These are phyloP conservation scores for Geosmithia flava DNA, from an alignment of 2,329 filamentous ascomycete genomes.

Conservation along the genomic window DNA sequence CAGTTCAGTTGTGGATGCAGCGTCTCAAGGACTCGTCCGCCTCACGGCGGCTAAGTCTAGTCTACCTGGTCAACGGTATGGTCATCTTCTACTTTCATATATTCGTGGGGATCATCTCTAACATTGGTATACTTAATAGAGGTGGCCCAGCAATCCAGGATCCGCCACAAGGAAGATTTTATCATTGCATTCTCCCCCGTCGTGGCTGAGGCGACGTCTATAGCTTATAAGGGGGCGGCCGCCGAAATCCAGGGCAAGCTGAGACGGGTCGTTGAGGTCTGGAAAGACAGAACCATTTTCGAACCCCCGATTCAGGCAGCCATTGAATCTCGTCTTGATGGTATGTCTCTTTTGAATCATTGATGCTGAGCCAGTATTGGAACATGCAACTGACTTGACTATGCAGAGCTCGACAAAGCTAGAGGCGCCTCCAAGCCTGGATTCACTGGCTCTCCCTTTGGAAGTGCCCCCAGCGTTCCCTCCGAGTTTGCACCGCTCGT, in stretches of 20 bases:
- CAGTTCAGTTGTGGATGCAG: conserved; percentile 84
- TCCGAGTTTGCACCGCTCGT: conserved; percentile 68
- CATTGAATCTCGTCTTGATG: conserved; percentile 68
- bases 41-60: conserved; percentile 74
- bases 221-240: conserved; percentile 83
- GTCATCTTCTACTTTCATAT: background rate
- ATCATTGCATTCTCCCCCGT: conserved; percentile 82
- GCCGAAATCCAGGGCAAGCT: conserved; percentile 81
- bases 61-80: conserved; percentile 91
- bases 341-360: conserved; percentile 31
- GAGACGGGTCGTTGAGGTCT: conserved; percentile 83
- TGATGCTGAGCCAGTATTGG: conserved; percentile 5
- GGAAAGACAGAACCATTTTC: conserved; percentile 80
- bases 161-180: conserved; percentile 85
- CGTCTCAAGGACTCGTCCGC: conserved; percentile 78
- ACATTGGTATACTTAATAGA: conserved; percentile 36
- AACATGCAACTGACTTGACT: conserved; percentile 6
- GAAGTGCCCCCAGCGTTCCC: conserved; percentile 54
- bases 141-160: conserved; percentile 92
- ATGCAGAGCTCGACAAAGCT: conserved; percentile 48
- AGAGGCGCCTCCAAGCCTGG: conserved; percentile 38
- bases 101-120: background rate
- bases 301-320: conserved; percentile 66
- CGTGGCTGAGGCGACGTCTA: conserved; percentile 77
- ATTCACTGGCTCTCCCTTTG: conserved; percentile 43